Evolutionary conservation across 2,329 filamentous ascomycete species (phyloP), one percentile per base, ranked within the genome.

Genomic region (Aschersonia sp.): DNA sequence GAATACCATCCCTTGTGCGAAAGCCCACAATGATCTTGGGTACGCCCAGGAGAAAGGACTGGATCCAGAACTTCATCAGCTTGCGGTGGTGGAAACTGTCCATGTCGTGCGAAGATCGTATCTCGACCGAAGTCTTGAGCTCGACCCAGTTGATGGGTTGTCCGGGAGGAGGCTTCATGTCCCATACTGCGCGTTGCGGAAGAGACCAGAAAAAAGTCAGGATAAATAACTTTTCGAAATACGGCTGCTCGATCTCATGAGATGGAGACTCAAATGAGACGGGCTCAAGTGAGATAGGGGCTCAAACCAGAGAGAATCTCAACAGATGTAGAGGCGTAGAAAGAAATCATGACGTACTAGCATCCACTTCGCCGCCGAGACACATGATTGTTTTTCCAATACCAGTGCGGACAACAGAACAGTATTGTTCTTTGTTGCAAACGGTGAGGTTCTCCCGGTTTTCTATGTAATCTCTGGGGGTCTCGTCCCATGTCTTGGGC

Each of bases 31-130:
- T 79, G 53, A 98, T 87, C 54, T 83, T 92, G 0, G 88, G 87
- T 1, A 97, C 89, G 41, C 90, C 90, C 2, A 98, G 80, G 2
- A 98, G 72, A 59, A 95, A 98, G 0, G 86, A 94, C 63, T 97
- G 92, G 11, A 90, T 87, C 92, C 92, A 98, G 66, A 90, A 95
- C 59, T 94, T 94, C 65, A 94, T 77, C 47, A 97, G 74, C 62
- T 97, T 97, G 45, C 85, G 78, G 64, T 95, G 86, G 60, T 95
- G 86, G 60, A 90, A 95, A 52, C 80, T 83, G 22, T 82, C 65
- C 58, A 79, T 72, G 57, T 92, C 85, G 44, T 78, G 74, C 2
- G 81, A 73, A 50, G 76, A 76, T 46, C 72, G 71, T 45, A 90
- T 81, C 53, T 84, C 80, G 41, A 77, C 81, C n/a, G 80, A 79